These are phyloP conservation scores for Cystobasidiaceae sp. DNA, from an alignment of 1,284 basidiomycete species.

Conservation along the genomic window DNA sequence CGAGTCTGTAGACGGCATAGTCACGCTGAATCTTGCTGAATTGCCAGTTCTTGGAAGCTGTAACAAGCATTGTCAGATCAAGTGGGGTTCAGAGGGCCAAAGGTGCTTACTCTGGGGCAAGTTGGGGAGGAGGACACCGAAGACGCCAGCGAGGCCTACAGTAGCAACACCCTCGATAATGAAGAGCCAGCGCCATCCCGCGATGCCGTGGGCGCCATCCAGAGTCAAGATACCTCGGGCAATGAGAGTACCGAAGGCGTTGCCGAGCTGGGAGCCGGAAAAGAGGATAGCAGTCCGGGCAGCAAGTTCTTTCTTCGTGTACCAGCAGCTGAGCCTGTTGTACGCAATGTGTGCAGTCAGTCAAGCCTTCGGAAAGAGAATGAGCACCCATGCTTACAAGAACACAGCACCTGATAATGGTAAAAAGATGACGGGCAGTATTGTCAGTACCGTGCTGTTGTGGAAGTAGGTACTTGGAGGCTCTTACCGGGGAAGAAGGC, in stretches of 20 bases:
- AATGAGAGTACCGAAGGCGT: constrained; percentile 58
- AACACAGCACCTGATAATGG: constrained; percentile 47
- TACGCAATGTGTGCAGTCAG: no score
- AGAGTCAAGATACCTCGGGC: constrained; percentile 6
- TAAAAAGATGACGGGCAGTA: no score
- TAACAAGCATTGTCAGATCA: not conserved
- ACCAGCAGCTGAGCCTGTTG: constrained; percentile 46
- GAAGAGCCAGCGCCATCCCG: constrained; percentile 62
- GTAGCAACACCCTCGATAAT: constrained; percentile 59
- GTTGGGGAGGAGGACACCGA: constrained; percentile 69
- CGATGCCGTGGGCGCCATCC: constrained; percentile 44
- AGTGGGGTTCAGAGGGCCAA: not conserved
- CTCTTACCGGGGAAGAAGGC: constrained; percentile 44
- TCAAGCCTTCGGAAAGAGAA: no score
- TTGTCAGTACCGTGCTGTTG: no score
- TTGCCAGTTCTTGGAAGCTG: constrained; percentile 58
- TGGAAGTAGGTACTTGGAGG: no score
- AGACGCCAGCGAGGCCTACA: constrained; percentile 58
- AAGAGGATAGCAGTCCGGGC: constrained; percentile 45
- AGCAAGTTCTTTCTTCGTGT: constrained; percentile 46
- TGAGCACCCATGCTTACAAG: no score
- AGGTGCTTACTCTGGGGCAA: constrained; percentile 50
- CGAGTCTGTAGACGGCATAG: constrained; percentile 65
- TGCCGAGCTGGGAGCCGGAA: constrained; percentile 54
- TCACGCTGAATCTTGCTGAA: constrained; percentile 57